Evolutionary conservation across 805 yeast genomes (phyloP), one percentile per base, ranked within the genome.

Genomic region (Pichia nakasei): DNA sequence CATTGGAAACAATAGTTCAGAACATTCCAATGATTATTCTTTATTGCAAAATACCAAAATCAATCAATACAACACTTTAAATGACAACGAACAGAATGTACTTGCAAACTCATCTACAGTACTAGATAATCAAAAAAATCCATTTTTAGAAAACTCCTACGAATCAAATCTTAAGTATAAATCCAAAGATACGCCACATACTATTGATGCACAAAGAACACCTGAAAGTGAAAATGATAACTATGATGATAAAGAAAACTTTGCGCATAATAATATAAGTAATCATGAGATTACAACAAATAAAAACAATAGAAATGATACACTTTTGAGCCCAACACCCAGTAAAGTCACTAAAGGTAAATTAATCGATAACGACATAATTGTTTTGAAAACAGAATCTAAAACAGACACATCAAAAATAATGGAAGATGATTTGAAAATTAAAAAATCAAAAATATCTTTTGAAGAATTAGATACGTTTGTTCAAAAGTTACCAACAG

Each of bases 161-260:
- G 39, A 41, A 9, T 21, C 44, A 2, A n/a, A n/a, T 21, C 9
- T 19, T 29, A 34, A 17, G 8, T 22, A n/a, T 13, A 32, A 36
- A n/a, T 15, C 13, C n/a, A 40, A 34, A 20, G 42, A 26, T 9
- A 37, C 45, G 5, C 45, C 45, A 9, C 45, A 39, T 5, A 41
- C 45, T 15, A 41, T 41, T 24, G 9, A 31, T 15, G 15, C 21
- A 2, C 42, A 45, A 26, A 35, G 39, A 26, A 35, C 48, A n/a
- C 37, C 45, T 15, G 49, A 24, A 24, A 22, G 32, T 29, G 17
- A 29, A 29, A n/a, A n/a, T n/a, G 32, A 29, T 15, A 8, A 29
- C 12, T n/a, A 29, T 12, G 77, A 71, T 35, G 70, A 73, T 51
- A 73, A 74, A 47, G 79, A 73, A 19, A 49, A 49, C 37, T 39